A percentile compares a stretch with the other conserved stretches of the same genome.
Evolutionary conservation across 192 early-diverging fungal species (phyloP).

Genomic region (Coemansia sp.): DNA sequence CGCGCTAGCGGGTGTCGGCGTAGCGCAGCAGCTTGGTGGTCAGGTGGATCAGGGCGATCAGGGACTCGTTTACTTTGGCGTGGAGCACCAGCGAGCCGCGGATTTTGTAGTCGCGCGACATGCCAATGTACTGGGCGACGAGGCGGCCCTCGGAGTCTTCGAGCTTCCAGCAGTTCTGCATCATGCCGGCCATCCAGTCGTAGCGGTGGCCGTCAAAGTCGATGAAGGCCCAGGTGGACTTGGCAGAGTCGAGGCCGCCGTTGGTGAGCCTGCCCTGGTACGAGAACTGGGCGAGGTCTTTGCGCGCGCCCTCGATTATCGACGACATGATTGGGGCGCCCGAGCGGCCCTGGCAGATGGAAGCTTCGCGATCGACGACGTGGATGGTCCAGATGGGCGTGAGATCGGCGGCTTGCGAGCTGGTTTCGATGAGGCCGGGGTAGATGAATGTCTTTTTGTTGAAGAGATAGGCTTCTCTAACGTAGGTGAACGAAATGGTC

Average conservation of each 20-base stretch:
- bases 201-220: constrained; percentile 40
- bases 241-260: constrained; percentile 26
- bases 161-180: constrained; percentile 48
- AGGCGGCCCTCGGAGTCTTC: constrained; percentile 20
- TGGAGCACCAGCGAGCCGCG: constrained; percentile 23
- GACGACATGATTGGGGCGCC: constrained; percentile 20
- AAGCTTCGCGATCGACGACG: constrained; percentile 10
- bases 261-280: constrained; percentile 27
- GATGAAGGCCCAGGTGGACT: constrained; percentile 32
- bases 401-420: constrained; percentile 18
- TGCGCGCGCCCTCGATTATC: constrained; percentile 17
- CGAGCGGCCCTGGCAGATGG: constrained; percentile 9
- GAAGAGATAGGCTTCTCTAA: constrained; percentile 36
- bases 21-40: constrained; percentile 31
- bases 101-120: constrained; percentile 33
- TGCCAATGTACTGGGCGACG: constrained; percentile 38
- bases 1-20: constrained; percentile 9
- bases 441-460: constrained; percentile 38
- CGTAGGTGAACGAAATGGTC: constrained; percentile 40
- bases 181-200: constrained; percentile 43
- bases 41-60: constrained; percentile 30
- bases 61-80: constrained; percentile 32
- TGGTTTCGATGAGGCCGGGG: constrained; percentile 24
- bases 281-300: constrained; percentile 25
- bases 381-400: constrained; percentile 39